These are phyloP conservation scores for Amoebophrya sp. DNA, from an alignment of 169 alveolate species.

Conservation along the genomic window DNA sequence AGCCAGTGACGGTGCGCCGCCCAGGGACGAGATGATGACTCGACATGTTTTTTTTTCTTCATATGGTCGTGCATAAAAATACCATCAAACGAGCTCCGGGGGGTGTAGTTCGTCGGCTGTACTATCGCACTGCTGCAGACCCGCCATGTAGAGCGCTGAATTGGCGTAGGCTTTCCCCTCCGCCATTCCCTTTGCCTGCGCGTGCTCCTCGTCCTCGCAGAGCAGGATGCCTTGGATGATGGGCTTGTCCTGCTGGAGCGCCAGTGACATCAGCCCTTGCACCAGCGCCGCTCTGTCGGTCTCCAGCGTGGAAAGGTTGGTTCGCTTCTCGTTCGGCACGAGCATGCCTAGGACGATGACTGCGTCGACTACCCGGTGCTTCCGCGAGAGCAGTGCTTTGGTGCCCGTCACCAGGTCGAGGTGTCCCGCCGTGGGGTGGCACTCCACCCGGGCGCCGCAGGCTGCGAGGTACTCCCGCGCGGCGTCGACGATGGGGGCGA, in stretches of 20 bases:
- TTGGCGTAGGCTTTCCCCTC: neutral
- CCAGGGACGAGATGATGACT: too few species aligned
- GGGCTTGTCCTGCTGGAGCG: neutral
- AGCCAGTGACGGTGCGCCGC: too few species aligned
- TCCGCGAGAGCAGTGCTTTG: neutral
- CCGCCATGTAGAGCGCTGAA: neutral
- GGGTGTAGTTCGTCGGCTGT: too few species aligned
- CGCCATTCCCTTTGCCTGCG: neutral
- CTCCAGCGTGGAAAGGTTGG: neutral
- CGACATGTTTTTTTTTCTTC: too few species aligned
- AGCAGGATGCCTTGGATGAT: neutral
- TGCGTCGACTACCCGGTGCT: neutral
- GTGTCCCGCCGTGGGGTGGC: neutral
- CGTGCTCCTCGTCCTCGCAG: neutral
- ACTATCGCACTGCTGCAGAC: neutral
- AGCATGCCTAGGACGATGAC: neutral
- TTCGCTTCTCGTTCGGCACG: neutral
- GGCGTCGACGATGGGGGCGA: neutral
- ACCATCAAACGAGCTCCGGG: too few species aligned
- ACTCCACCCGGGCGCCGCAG: neutral
- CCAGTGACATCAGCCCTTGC: neutral
- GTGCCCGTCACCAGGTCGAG: neutral
- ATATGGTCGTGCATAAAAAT: too few species aligned
- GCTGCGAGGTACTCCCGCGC: neutral
- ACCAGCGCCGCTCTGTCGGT: neutral